Evolutionary conservation across 2,329 filamentous ascomycete genomes (phyloP), one percentile per base, ranked within the genome.

Genomic region (Trichoderma pleuroti): DNA sequence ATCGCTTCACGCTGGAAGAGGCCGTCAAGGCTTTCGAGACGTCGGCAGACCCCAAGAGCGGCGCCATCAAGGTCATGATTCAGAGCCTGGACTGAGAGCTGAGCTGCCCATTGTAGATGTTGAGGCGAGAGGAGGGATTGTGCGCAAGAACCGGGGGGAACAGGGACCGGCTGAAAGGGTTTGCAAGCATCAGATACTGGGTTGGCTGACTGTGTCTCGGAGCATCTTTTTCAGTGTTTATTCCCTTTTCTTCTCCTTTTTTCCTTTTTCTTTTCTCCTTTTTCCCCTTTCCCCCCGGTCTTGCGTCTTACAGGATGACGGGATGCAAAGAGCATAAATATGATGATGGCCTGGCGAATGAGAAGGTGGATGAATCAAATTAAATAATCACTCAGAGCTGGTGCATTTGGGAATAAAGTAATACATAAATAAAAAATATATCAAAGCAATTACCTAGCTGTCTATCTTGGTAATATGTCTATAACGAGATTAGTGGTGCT

Each of bases 21-120:
- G 94, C 94, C 0, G 81, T 96, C 32, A 88, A 95, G 82, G 95
- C 95, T 9, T 98, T 98, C 81, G 90, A 94, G 83, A 96, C 93
- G 52, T 93, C 94, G 24, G 89, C 92, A 10, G 90, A 98, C 81
- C 91, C 93, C 49, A 94, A 92, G 85, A 97, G 92, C 65, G 94
- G 95, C 8, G 93, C 94, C n/a, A 98, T 98, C 82, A 98, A 98
- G 86, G 94, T 98, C 72, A 92, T 94, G 87, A 98, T 98, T 78
- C 93, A 94, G 85, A 93, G 88, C 77, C 74, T 87, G 74, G 86
- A 88, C 11, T 70, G 36, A 70, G 10, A 21, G 30, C 4, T 9
- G 56, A 59, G 30, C 5, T 28, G 32, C 14, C 5, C 21, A 59
- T 11, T 21, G n/a, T 52, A 56, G 46, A 54, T 26, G 18, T 39